These are phyloP conservation scores for Fusarium sp. DNA, from an alignment of 2,329 filamentous ascomycete genomes.

Conservation along the genomic window DNA sequence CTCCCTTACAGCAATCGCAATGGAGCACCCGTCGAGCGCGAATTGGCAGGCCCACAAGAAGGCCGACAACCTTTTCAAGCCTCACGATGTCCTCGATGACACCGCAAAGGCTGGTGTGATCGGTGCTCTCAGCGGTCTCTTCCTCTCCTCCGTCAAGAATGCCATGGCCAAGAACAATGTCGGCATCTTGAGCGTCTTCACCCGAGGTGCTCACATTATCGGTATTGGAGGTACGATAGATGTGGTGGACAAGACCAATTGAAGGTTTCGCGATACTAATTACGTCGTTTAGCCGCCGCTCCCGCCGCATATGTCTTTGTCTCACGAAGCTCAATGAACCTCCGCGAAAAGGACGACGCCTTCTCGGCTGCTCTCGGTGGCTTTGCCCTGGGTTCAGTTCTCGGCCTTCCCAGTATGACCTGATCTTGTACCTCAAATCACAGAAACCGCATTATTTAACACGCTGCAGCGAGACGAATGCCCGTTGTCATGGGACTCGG, in stretches of 20 bases:
- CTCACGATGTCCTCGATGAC: conserved; percentile 78
- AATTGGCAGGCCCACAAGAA: conserved; percentile 44
- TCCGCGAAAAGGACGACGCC: conserved; percentile 84
- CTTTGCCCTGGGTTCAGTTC: conserved; percentile 77
- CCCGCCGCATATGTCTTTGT: conserved; percentile 84
- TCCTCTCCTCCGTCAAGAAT: conserved; percentile 85
- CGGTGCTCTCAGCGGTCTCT: conserved; percentile 75
- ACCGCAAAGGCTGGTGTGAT: conserved; percentile 73
- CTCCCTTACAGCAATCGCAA: conserved; percentile 43
- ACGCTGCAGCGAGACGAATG: conserved; percentile 62
- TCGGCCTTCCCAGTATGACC: conserved; percentile 84
- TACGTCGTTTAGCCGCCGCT: conserved; percentile 61
- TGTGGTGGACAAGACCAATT: conserved; percentile 28
- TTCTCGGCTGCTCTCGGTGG: conserved; percentile 81
- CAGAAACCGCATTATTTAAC: conserved; percentile 29
- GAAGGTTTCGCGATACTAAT: conserved; percentile 33
- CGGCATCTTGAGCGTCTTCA: conserved; percentile 83
- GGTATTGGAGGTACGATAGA: conserved; percentile 56
- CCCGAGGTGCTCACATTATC: conserved; percentile 80
- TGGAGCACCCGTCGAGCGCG: conserved; percentile 49
- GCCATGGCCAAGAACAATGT: conserved; percentile 85
- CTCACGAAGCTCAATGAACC: conserved; percentile 80
- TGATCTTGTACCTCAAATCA: conserved; percentile 44
- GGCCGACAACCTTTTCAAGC: conserved; percentile 65
- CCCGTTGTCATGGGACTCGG: conserved; percentile 78